phyloP scores from a whole-genome alignment of 73 alveolate genomes.

The Paramecium biaurelia region DNA sequence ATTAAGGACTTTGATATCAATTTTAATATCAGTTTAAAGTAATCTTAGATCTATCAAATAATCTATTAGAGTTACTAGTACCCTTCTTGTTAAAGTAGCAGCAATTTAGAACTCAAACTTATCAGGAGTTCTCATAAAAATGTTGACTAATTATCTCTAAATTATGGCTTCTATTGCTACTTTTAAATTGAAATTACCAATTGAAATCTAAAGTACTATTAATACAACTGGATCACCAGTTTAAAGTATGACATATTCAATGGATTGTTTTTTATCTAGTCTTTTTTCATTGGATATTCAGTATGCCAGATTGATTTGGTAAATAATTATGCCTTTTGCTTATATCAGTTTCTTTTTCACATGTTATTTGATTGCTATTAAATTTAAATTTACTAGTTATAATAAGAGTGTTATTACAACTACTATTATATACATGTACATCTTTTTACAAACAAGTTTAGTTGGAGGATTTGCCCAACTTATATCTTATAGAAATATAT shows the following conservation, averaged over 20 bases:
- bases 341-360: neutral
- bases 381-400: neutral
- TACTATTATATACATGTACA: neutral
- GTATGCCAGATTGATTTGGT: neutral
- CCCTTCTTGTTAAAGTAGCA: neutral
- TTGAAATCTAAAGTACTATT: neutral
- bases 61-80: neutral
- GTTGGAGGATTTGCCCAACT: neutral
- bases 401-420: neutral
- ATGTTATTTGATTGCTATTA: neutral
- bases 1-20: slow-evolving; percentile 19
- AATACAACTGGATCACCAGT: neutral
- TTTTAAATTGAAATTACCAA: neutral
- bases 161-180: neutral
- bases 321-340: neutral
- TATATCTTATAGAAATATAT: neutral
- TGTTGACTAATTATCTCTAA: neutral
- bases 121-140: neutral
- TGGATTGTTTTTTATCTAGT: neutral
- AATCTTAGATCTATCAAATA: neutral
- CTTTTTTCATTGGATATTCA: neutral
- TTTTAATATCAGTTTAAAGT: slow-evolving; percentile 26
- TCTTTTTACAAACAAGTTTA: neutral
- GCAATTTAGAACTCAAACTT: neutral
- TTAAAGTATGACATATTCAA: neutral